phyloP scores from a whole-genome alignment of 179 eudicot species.

The Camellia oleifera region DNA sequence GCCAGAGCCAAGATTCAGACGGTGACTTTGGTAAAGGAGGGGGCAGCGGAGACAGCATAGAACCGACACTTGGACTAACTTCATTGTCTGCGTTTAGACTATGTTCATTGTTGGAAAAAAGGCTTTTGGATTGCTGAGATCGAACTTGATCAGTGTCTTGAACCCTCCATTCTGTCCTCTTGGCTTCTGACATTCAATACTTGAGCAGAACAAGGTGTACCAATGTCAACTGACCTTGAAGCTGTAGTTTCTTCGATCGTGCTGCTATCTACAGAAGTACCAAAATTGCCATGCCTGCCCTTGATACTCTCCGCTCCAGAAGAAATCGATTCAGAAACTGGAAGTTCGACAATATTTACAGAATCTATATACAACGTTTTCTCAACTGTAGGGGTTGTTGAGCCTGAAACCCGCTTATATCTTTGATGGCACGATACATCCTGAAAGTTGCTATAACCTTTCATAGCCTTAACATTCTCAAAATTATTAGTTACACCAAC shows the following conservation, averaged over 20 bases:
- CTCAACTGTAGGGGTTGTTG: constrained; percentile 44
- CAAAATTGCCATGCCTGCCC: constrained; percentile 2
- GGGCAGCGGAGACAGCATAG: constrained; percentile 37
- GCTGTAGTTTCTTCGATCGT: constrained; percentile 22
- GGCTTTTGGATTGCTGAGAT: constrained; percentile 14
- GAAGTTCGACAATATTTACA: constrained; percentile 32
- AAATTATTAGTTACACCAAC: constrained; percentile 50
- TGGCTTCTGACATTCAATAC: not conserved
- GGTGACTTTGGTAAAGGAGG: constrained; percentile 97
- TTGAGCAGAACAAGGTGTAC: constrained; percentile 4
- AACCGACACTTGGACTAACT: constrained; percentile 7
- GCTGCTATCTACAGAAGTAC: constrained; percentile 15
- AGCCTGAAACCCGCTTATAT: constrained; percentile 27
- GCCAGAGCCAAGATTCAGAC: constrained; percentile 90
- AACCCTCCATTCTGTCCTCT: not conserved
- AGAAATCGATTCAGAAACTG: constrained; percentile 26
- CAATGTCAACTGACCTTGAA: constrained; percentile 12
- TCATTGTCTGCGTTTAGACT: constrained; percentile 26
- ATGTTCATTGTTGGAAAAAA: constrained; percentile 24
- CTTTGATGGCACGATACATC: constrained; percentile 31
- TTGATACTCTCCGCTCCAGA: constrained; percentile 26
- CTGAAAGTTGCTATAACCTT: constrained; percentile 25
- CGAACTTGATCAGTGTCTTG: not conserved
- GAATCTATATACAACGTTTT: constrained; percentile 64
- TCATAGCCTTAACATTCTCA: constrained; percentile 37